Base-by-base conservation (phyloP, 2,329 filamentous ascomycete genomes). In the Aspergillus arachidicola region DNA sequence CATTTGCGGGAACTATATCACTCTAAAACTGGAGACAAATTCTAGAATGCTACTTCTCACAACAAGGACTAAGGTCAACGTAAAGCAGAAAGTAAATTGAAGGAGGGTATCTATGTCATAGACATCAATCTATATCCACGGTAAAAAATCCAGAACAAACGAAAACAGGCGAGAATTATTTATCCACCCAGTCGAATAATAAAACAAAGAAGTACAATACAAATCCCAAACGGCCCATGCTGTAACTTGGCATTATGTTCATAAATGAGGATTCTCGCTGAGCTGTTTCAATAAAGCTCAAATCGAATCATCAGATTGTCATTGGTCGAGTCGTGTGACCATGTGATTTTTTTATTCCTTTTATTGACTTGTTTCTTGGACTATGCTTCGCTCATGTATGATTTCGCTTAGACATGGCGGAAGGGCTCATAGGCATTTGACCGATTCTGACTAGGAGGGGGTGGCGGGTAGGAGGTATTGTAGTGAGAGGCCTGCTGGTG, bases 391-490 rank as follows among this genome's bases (percentile, higher is more conserved):
- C 48, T n/a, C 6, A 32, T 32, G 4, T n/a, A 34, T 32, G 19
- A 28, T 30, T 6, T 58, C n/a, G 28, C 64, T 73, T 73, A 76
- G 38, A 72, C 72, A 60, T 78, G 76, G 58, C 76, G 75, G 73
- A 73, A 78, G 3, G 76, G 76, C 68, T 78, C 76, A 56, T 78
- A 78, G 23, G 75, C 72, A 54, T 71, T 75, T 11, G 68, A 62
- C 12, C 68, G 70, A 26, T 60, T 62, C 48, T 69, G 63, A 14
- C 60, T 46, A 11, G 66, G 59, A 26, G 72, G 65, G 21, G 71
- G 68, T 60, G 74, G 67, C 28, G 73, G 70, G 64, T 76, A 76
- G 1, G 76, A 70, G 59, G 71, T 73, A 65, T 63, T 64, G 56
- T 34, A 26, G 21, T n/a, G 28, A 28, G 23, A 32, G 30, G 66